A percentile compares a stretch with the other conserved stretches of the same genome.
Conservation (phyloP, 164 flowering plant species). For the Magnolia changhungtana region DNA sequence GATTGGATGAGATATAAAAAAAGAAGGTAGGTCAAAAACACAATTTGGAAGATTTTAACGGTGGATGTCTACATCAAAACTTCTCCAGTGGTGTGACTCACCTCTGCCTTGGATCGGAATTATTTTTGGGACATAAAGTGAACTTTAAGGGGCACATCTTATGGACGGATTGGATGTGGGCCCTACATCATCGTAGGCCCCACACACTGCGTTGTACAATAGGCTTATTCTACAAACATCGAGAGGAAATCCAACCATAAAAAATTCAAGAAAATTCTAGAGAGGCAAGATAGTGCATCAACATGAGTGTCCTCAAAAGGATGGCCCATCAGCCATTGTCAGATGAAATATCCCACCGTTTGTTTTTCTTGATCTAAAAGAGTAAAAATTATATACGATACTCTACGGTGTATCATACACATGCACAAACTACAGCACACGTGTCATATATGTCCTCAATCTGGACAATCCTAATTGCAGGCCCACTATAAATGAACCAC, state of each 20-base stretch:
- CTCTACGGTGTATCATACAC: not conserved
- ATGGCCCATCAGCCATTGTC: not conserved
- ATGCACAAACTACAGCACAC: not conserved
- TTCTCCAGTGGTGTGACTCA: no score
- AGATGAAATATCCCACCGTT: not conserved
- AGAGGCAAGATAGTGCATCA: constrained; percentile 10
- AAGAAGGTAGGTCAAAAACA: no score
- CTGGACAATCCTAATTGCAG: not conserved
- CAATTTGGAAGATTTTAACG: no score
- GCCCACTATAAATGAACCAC: not conserved
- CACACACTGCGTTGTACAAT: not conserved
- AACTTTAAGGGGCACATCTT: not conserved
- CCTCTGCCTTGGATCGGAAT: not conserved
- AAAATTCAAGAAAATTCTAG: not conserved
- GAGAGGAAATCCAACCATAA: not conserved
- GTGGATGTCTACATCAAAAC: no score
- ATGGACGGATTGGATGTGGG: not conserved
- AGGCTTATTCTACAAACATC: not conserved
- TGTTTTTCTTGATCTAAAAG: not conserved
- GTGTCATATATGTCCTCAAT: not conserved
- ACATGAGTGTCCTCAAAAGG: constrained; percentile 13
- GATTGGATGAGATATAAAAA: no score
- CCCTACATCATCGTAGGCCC: not conserved
- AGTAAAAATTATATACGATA: not conserved
- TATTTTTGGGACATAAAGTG: not conserved